Percentiles rank a stretch among this genome's conserved stretches.
Evolutionary conservation across 345 rosid species (phyloP).

Genomic region (Euphorbia pulcherrima): DNA sequence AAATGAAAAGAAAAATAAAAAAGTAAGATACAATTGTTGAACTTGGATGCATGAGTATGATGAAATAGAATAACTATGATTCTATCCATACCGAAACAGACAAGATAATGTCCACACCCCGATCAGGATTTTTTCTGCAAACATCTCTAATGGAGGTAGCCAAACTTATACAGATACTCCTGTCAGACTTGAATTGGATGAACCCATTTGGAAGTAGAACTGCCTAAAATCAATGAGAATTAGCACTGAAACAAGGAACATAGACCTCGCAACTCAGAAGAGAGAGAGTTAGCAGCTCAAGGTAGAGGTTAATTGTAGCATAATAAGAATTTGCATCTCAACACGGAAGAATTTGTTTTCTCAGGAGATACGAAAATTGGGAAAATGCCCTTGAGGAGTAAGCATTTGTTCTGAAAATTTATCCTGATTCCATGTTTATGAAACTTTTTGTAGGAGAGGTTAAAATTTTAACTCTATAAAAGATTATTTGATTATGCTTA

Average conservation of each 20-base stretch:
- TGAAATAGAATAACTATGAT: conserved; percentile 21
- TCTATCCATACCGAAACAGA: conserved; percentile 74
- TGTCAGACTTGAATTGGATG: conserved; percentile 51
- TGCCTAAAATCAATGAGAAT: conserved; percentile 42
- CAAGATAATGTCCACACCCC: conserved; percentile 95
- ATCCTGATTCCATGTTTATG: not conserved
- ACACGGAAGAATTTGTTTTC: not conserved
- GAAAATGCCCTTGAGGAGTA: not conserved
- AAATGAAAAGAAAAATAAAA: not conserved
- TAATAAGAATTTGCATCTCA: not conserved
- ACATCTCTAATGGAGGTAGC: conserved; percentile 79
- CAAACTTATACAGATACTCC: conserved; percentile 60
- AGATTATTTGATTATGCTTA: not conserved
- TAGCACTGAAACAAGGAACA: conserved; percentile 15
- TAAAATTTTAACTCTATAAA: not conserved
- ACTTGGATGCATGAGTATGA: conserved; percentile 18
- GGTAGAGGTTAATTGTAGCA: not conserved
- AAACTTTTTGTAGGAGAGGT: not conserved
- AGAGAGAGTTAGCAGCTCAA: not conserved
- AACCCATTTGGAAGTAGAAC: conserved; percentile 58
- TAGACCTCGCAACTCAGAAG: conserved; percentile 5
- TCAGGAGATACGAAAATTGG: not conserved
- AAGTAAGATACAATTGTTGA: not conserved
- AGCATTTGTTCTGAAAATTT: not conserved
- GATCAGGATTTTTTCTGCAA: conserved; percentile 81